Base-by-base conservation (phyloP, 2,329 filamentous ascomycete species). In the Trichoderma asperellum region DNA sequence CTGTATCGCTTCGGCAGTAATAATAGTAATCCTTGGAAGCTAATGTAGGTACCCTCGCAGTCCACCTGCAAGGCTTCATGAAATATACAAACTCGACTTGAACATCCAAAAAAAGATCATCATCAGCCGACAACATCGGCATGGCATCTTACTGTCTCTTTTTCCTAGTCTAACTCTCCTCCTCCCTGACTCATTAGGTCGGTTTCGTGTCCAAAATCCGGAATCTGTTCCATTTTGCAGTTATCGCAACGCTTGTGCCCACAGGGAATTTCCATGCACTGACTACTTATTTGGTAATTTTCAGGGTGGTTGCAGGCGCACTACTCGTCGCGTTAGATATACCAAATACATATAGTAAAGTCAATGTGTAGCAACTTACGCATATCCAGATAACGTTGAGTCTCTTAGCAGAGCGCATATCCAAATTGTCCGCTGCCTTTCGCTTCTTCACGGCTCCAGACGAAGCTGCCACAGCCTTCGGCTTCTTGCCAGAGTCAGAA, bases 301-400 rank as follows among this genome's bases (percentile, higher is more conserved):
- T 65, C 62, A 2, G 43, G 2, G 10, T 59, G n/a, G 0, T 0
- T 32, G 24, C 76, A 78, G 6, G 56, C 27, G 58, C 72, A 75
- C 76, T 77, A 21, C 6, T 49, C 35, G 12, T 52, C 10, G 10
- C 16, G 53, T 66, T 58, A 66, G 53, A 27, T 4, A 7, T 29
- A 40, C 16, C 21, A 29, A 1, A 27, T n/a, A 1, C 29, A 21
- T 21, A 2, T 8, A 43, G 10, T 66, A 29, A 53, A 12, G 21
- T 5, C 1, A 2, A 35, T 18, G n/a, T 24, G 16, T 24, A n/a
- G 3, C 34, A 52, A 75, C 78, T 77, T 73, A 79, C 78, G 40
- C 78, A 79, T 53, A 1, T 66, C 78, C 78, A 79, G 70, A 77
- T 74, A 16, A 24, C 18, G 21, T 37, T 49, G 29, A 37, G 70